Percentiles rank a stretch among this genome's conserved stretches.
Evolutionary conservation across 306 rosid genomes (phyloP).

Genomic region (Rubus idaeus): DNA sequence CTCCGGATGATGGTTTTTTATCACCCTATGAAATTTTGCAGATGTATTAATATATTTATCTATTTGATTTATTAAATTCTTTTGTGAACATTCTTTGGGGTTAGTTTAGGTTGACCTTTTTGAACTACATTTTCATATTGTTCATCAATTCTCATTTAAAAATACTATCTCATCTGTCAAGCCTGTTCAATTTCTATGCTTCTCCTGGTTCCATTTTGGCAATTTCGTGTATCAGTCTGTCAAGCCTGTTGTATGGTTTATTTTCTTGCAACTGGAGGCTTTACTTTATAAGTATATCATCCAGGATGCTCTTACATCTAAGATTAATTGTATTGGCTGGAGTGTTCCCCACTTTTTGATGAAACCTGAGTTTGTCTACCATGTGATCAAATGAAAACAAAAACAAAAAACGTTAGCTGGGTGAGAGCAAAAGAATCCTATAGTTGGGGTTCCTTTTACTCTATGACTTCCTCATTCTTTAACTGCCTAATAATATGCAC

Average conservation of each 20-base stretch:
- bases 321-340: background rate
- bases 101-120: background rate
- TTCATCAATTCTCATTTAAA: background rate
- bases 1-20: background rate
- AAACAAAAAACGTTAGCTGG: background rate
- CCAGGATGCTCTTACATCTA: background rate
- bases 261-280: background rate
- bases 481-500: background rate
- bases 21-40: background rate
- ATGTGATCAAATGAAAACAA: background rate
- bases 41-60: background rate
- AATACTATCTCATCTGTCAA: background rate
- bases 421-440: background rate
- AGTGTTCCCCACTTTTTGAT: background rate
- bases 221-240: background rate
- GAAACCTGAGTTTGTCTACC: background rate
- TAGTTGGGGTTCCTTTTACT: background rate
- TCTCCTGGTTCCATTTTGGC: slow-evolving; percentile 7
- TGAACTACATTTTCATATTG: background rate
- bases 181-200: background rate
- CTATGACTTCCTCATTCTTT: background rate
- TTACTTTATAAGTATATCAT: background rate
- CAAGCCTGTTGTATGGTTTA: background rate
- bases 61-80: background rate
- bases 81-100: background rate